Base-by-base conservation (phyloP, 345 rosid species). In the Salix brachista region DNA sequence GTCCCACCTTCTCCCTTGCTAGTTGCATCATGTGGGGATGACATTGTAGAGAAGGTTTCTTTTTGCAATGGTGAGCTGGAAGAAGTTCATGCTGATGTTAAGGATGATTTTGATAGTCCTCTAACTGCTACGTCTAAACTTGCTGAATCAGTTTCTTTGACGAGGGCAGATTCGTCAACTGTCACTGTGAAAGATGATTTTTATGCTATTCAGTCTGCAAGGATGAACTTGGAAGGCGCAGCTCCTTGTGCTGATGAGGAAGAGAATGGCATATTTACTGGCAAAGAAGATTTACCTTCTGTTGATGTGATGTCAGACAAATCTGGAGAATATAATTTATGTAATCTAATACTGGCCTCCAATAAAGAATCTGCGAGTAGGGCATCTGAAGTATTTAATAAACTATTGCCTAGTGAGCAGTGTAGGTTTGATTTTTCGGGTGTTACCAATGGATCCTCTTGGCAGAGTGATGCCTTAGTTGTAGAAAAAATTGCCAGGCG, bases 41-140 rank as follows among this genome's bases (percentile, higher is more conserved):
- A 65, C 68, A 60, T 67, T 75, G 65, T 75, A 77, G 89, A 71
- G 75, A 75, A 72, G 42, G 37, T 62, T 77, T 79, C 84, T 70
- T 60, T 65, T 83, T 84, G 77, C 81, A 81, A 82, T 83, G 83
- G 86, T 67, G 81, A 54, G 10, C 60, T 75, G 77, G 89, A 80
- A 50, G 86, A 82, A 76, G 82, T 58, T 79, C 84, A 76, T 78
- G 74, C 65, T 30, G 84, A 73, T 81, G 74, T 62, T 62, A 86
- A 86, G 81, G 86, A 82, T 58, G 94, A 88, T 66, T 79, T 77
- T 82, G 92, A 91, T 80, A 86, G 90, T 82, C 88, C 90, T 71
- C 92, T 90, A 78, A 88, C 90, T 58, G 97, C 90, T 69, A 90
- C 94, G 44, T 84, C 97, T 54, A 87, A 89, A 69, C 83, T 86